Evolutionary conservation across 2,329 filamentous ascomycete species (phyloP), one percentile per base, ranked within the genome.

Genomic region (Fonsecaea pedrosoi): DNA sequence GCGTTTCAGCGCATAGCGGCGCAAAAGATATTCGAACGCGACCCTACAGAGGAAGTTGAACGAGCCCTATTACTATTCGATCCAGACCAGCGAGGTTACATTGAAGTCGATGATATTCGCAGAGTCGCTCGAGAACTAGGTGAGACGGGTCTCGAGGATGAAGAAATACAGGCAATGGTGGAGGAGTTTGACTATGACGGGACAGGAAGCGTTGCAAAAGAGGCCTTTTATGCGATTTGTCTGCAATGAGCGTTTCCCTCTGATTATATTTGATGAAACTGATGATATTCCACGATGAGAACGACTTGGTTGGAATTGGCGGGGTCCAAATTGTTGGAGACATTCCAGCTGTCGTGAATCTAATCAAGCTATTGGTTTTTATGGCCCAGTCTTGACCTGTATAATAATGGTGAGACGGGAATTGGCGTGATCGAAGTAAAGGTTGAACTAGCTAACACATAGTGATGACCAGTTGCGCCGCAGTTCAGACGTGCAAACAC

Each of bases 111-210:
- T 67, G 95, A 98, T 81, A 82, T 99, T 79, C 85, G 92, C 69
- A 85, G 92, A 65, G 92, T 98, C 32, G 93, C 94, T 65, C 87
- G 92, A 74, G 95, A 98, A 78, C 83, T 99, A 70, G 95, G 95
- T 7, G 94, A 98, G 78, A 82, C 81, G 6, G 92, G 92, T 12
- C 84, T 99, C 72, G 92, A 95, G 73, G 94, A 99, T 75, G 91
- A 96, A 74, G 95, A 99, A 78, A 84, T 99, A 69, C 85, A 88
- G 73, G 93, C 93, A 71, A 99, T 99, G 95, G 95, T 99, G 81
- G 93, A 97, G 75, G 94, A 98, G 79, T 96, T 98, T 82, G 95
- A 99, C 81, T 85, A 97, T 71, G 92, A 96, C 76, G 94, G 92
- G 1, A 96, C 96, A 73, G 94, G 94, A 10, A 93, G 85, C 65